These are phyloP conservation scores for Decorospora gaudefroyi DNA, from an alignment of 2,329 filamentous ascomycete species.

Conservation along the genomic window DNA sequence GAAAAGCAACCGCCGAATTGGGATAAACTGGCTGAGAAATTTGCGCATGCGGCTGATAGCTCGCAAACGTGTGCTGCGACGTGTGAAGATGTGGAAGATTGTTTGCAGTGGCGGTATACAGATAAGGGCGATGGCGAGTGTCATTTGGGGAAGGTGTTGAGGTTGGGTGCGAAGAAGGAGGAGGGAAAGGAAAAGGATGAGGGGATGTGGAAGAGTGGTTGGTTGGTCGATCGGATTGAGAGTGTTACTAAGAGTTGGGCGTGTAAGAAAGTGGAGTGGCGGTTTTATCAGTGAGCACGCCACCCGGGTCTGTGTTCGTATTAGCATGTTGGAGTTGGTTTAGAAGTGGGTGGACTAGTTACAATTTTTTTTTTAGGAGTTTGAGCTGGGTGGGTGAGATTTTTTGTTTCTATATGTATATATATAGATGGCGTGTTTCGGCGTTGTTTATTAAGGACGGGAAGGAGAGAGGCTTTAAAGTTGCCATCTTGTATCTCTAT, in stretches of 20 bases:
- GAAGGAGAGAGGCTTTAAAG: too few relatives aligned
- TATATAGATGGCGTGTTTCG: too few relatives aligned
- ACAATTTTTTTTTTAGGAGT: too few relatives aligned
- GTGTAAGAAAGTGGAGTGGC: conserved; percentile 38
- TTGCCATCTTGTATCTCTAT: too few relatives aligned
- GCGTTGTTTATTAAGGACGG: too few relatives aligned
- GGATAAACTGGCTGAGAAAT: conserved; percentile 21
- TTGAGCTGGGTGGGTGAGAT: too few relatives aligned
- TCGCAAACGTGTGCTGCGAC: conserved; percentile 32
- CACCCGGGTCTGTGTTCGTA: neutral
- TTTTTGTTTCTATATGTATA: too few relatives aligned
- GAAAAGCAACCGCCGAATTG: conserved; percentile 14
- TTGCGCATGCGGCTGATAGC: conserved; percentile 33
- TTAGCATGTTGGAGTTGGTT: too few relatives aligned
- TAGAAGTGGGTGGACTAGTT: too few relatives aligned
- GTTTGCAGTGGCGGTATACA: conserved; percentile 46
- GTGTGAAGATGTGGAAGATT: conserved; percentile 39
- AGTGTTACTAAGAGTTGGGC: conserved; percentile 29
- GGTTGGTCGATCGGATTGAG: conserved; percentile 42
- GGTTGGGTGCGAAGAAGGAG: conserved; percentile 32
- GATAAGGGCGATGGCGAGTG: conserved; percentile 37
- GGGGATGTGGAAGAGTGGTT: conserved; percentile 47
- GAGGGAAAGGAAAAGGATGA: too few relatives aligned
- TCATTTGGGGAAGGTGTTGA: conserved; percentile 38
- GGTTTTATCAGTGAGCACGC: conserved; percentile 30